Conservation (phyloP, 2,329 filamentous ascomycete species). For the Samsoniella hepiali region DNA sequence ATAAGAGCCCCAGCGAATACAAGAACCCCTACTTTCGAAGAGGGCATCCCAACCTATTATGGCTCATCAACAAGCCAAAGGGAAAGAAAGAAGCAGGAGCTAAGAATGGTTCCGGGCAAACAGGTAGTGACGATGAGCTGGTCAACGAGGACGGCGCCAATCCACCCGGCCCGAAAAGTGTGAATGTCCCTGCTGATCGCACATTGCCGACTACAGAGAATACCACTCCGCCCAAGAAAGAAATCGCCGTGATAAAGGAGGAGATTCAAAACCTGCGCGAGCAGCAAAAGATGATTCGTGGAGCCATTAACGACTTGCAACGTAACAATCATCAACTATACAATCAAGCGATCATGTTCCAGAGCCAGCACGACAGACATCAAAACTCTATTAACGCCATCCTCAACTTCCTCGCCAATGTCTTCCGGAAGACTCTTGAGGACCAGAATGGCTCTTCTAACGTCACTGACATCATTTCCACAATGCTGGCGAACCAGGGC, state of each 20-base stretch:
- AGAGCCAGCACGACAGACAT: conserved; percentile 90
- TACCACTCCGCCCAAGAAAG: conserved; percentile 61
- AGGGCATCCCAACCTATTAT: conserved; percentile 85
- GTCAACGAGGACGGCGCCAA: conserved; percentile 38
- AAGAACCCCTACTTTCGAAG: conserved; percentile 95
- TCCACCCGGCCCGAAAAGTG: conserved; percentile 22
- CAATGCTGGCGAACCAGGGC: conserved; percentile 61
- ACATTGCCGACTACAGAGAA: conserved; percentile 43
- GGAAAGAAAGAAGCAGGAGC: conserved; percentile 51
- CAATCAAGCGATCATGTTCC: conserved; percentile 82
- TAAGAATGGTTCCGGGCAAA: conserved; percentile 62
- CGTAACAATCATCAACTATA: conserved; percentile 86
- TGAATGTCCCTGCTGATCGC: conserved; percentile 24
- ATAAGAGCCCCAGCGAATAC: conserved; percentile 97
- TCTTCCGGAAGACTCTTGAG: conserved; percentile 91
- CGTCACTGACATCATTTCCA: conserved; percentile 79
- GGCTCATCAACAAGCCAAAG: conserved; percentile 95
- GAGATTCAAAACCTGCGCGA: conserved; percentile 80
- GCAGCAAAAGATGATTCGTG: conserved; percentile 82
- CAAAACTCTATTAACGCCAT: conserved; percentile 99
- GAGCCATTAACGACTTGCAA: conserved; percentile 74
- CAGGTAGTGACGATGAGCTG: conserved; percentile 61
- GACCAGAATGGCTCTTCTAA: conserved; percentile 73
- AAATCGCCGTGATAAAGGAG: conserved; percentile 71
- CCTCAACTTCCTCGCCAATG: conserved; percentile 90